Evolutionary conservation across 2,329 filamentous ascomycete genomes (phyloP).

Genomic region (Ophiocordyceps camponoti-rufipedis): DNA sequence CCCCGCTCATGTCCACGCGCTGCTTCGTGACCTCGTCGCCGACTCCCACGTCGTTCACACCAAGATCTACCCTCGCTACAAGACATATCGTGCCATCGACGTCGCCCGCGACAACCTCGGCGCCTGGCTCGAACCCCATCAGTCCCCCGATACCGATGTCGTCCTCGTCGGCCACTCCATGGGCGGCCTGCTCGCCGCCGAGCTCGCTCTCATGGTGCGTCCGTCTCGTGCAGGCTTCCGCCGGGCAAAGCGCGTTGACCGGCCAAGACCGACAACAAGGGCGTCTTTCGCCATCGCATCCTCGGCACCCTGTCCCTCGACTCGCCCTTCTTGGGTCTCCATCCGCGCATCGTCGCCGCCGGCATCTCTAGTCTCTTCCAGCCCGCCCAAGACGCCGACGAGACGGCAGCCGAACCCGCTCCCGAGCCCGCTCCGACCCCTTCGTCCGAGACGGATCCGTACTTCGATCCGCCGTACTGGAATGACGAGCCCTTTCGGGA

Average conservation of each 20-base stretch:
- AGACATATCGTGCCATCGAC: conserved; percentile 52
- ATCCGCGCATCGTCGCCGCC: conserved; percentile 71
- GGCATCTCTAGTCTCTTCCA: conserved; percentile 65
- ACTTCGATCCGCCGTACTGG: conserved; percentile 56
- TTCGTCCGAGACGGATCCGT: conserved; percentile 28
- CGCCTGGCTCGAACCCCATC: conserved; percentile 62
- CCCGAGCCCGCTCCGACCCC: conserved; percentile 3
- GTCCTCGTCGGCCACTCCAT: conserved; percentile 79
- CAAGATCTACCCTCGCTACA: conserved; percentile 70
- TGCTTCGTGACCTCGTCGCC: conserved; percentile 45
- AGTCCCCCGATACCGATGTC: conserved; percentile 56
- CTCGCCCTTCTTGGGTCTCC: conserved; percentile 72
- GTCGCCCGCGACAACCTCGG: conserved; percentile 72
- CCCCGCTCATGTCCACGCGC: conserved; percentile 68
- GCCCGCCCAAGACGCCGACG: conserved; percentile 10
- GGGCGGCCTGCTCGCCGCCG: conserved; percentile 68
- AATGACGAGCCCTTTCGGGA: conserved; percentile 58
- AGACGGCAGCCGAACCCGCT: conserved; percentile 1
- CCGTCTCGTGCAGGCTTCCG: neutral
- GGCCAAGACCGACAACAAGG: conserved; percentile 11
- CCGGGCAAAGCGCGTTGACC: neutral
- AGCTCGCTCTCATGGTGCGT: conserved; percentile 49
- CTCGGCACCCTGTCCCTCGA: conserved; percentile 71
- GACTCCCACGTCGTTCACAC: conserved; percentile 70
- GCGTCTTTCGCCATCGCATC: conserved; percentile 52